Evolutionary conservation across 495 filamentous ascomycete species (phyloP).

Genomic region (Patellaria atrata): DNA sequence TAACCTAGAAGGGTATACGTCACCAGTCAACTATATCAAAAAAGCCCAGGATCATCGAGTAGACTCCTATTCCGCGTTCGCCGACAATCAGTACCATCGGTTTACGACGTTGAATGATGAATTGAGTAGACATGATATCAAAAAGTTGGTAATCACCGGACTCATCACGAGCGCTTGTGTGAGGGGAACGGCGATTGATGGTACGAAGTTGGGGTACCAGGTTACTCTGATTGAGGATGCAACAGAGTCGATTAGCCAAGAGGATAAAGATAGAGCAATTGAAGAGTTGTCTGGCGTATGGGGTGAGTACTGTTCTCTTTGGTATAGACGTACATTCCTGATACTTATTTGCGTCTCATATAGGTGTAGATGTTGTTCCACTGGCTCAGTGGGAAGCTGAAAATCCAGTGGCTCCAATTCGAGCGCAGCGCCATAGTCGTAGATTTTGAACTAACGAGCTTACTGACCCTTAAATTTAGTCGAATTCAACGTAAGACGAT

Average conservation of each 20-base stretch:
- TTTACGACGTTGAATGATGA: constrained; percentile 24
- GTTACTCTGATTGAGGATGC: constrained; percentile 22
- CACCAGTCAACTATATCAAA: constrained; percentile 24
- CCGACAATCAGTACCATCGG: constrained; percentile 24
- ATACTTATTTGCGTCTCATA: not conserved
- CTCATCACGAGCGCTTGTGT: constrained; percentile 24
- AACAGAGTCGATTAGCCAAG: constrained; percentile 16
- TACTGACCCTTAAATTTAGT: too few species aligned
- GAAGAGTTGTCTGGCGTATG: constrained; percentile 19
- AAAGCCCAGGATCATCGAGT: constrained; percentile 25
- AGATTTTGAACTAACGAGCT: too few species aligned
- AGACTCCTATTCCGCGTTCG: constrained; percentile 24
- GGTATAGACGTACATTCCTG: too few species aligned
- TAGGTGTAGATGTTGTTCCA: constrained; percentile 20
- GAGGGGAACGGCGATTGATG: constrained; percentile 23
- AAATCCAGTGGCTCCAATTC: too few species aligned
- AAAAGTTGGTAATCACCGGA: constrained; percentile 20
- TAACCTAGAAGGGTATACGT: constrained; percentile 18
- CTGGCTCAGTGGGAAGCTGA: constrained; percentile 19
- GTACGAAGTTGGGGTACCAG: constrained; percentile 21
- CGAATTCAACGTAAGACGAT: too few species aligned
- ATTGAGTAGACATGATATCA: constrained; percentile 18
- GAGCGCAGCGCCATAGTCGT: too few species aligned
- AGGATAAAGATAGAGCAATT: constrained; percentile 17
- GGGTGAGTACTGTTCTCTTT: constrained; percentile 1